A percentile compares a stretch with the other conserved stretches of the same genome.
These are phyloP conservation scores for Lachnellula subtilissima DNA, from an alignment of 2,329 filamentous ascomycete species.

Conservation along the genomic window DNA sequence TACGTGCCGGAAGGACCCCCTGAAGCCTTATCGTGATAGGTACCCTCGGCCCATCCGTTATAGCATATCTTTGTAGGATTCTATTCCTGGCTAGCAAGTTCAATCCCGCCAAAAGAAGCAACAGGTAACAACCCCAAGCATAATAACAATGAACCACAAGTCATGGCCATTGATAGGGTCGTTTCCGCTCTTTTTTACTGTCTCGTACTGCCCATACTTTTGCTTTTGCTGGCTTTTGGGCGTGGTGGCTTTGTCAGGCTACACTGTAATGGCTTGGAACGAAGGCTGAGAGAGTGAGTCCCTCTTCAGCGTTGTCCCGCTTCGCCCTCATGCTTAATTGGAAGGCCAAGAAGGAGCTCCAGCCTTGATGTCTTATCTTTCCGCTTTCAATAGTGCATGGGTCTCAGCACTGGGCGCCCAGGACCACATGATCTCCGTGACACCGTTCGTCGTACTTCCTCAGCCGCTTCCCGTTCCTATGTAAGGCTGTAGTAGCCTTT, in stretches of 20 bases:
- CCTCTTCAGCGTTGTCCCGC: neutral
- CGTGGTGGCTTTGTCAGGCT: neutral
- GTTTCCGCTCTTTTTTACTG: too few relatives aligned
- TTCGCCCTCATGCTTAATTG: neutral
- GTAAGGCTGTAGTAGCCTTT: slow-evolving; percentile 1
- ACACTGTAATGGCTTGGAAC: neutral
- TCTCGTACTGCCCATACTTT: neutral
- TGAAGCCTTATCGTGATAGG: too few relatives aligned
- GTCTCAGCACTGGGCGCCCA: neutral
- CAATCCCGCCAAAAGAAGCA: too few relatives aligned
- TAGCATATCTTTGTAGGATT: too few relatives aligned
- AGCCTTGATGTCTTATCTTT: slow-evolving; percentile 8
- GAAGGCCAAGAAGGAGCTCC: neutral
- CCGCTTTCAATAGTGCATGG: slow-evolving; percentile 5
- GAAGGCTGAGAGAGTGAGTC: neutral
- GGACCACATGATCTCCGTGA: neutral
- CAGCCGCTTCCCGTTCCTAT: neutral
- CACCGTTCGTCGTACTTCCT: neutral
- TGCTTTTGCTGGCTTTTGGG: neutral
- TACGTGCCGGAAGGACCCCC: too few relatives aligned
- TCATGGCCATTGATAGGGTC: too few relatives aligned
- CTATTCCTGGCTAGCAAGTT: too few relatives aligned
- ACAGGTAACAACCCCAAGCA: too few relatives aligned
- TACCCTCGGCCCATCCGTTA: too few relatives aligned
- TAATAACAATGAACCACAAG: too few relatives aligned